Percentiles rank a stretch among this genome's conserved stretches.
Evolutionary conservation across 2,329 filamentous ascomycete species (phyloP).

Genomic region (Pseudogymnoascus sp.): DNA sequence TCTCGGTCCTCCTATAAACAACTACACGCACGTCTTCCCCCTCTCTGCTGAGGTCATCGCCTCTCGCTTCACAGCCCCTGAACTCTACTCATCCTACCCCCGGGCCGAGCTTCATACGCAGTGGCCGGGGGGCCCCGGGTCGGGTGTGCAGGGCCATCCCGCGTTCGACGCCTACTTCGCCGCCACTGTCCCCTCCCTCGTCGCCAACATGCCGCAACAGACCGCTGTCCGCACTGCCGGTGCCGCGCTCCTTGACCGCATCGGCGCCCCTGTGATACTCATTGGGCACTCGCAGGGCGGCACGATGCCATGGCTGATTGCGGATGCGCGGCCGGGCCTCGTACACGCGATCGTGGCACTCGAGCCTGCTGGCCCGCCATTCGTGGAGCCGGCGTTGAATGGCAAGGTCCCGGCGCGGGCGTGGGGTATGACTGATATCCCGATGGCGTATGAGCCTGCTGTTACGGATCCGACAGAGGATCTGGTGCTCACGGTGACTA

Average conservation of each 20-base stretch:
- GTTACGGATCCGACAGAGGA: conserved; percentile 31
- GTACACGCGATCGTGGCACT: conserved; percentile 36
- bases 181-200: conserved; percentile 32
- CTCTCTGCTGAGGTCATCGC: conserved; percentile 18
- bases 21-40: conserved; percentile 9
- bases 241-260: conserved; percentile 24
- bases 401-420: conserved; percentile 23
- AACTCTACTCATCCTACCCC: conserved; percentile 21
- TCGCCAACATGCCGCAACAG: conserved; percentile 30
- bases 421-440: conserved; percentile 42
- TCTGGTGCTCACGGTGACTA: conserved; percentile 26
- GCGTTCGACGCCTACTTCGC: conserved; percentile 28
- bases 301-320: conserved; percentile 33
- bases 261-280: conserved; percentile 18
- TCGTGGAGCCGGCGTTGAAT: conserved; percentile 35
- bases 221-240: conserved; percentile 32
- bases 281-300: conserved; percentile 38
- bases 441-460: conserved; percentile 39
- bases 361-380: conserved; percentile 41
- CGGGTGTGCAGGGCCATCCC: conserved; percentile 18
- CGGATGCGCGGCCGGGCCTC: conserved; percentile 35
- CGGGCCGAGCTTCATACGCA: conserved; percentile 32
- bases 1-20: conserved; percentile 16
- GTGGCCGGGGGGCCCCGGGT: conserved; percentile 27
- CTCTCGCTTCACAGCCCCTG: conserved; percentile 22